Evolutionary conservation across 176 grass and related monocot genomes (phyloP).

Genomic region (Triticum monococcum): DNA sequence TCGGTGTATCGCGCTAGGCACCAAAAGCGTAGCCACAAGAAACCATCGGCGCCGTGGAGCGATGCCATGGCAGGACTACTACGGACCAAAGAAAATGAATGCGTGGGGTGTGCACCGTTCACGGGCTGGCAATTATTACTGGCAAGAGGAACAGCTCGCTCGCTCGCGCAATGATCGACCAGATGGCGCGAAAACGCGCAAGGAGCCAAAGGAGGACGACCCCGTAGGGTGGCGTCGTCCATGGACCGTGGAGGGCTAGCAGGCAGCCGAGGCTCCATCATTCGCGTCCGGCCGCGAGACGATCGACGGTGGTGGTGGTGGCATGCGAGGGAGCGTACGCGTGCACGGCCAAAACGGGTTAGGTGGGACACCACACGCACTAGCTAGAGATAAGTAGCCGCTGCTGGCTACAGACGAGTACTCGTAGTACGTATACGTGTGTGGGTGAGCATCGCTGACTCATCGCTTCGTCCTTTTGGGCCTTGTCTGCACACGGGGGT

Average conservation of each 20-base stretch:
- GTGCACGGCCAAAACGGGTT: neutral
- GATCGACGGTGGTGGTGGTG: neutral
- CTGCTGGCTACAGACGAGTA: too few species aligned
- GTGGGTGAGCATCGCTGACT: neutral
- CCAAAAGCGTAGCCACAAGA: neutral
- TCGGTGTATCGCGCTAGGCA: neutral
- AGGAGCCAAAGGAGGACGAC: neutral
- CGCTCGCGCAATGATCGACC: neutral
- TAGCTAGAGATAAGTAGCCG: neutral
- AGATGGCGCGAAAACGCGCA: neutral
- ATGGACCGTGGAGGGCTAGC: constrained; percentile 9
- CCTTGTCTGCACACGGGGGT: neutral
- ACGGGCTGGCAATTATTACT: neutral
- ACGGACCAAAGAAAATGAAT: neutral
- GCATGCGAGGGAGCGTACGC: neutral
- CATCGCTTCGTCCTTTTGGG: neutral
- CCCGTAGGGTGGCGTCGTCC: neutral
- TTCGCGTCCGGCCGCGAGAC: neutral
- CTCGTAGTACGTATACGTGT: too few species aligned
- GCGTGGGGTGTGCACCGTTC: neutral
- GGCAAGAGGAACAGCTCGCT: neutral
- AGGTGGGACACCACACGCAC: neutral
- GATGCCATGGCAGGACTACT: neutral
- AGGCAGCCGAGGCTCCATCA: too few species aligned
- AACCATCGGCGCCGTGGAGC: neutral